Percentiles rank a stretch among this genome's conserved stretches.
Evolutionary conservation across 139 green algal species (phyloP).

Genomic region (Chlamydomonas applanata): DNA sequence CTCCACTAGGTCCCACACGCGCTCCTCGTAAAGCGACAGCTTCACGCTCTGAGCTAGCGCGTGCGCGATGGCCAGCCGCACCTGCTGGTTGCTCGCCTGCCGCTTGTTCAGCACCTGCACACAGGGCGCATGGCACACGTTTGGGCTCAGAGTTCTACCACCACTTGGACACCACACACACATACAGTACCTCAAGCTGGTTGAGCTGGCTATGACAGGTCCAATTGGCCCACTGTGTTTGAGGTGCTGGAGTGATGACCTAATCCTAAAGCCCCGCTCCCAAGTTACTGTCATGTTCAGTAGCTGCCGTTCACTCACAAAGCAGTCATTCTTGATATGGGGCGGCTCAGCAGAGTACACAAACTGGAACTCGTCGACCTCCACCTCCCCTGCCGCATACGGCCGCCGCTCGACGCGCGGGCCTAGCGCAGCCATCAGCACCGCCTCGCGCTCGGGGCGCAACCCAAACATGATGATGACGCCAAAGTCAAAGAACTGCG

Average conservation of each 20-base stretch:
- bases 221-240: too few species aligned
- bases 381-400: not conserved
- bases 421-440: not conserved
- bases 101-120: conserved; percentile 35
- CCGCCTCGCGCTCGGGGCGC: not conserved
- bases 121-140: too few species aligned
- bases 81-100: conserved; percentile 22
- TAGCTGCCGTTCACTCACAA: too few species aligned
- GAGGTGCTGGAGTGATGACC: too few species aligned
- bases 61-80: conserved; percentile 56
- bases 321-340: conserved; percentile 47
- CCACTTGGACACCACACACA: too few species aligned
- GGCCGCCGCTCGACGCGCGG: not conserved
- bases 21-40: conserved; percentile 78
- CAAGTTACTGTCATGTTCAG: too few species aligned
- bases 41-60: conserved; percentile 71
- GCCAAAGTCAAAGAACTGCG: not conserved
- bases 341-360: conserved; percentile 57
- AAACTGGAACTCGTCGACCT: conserved; percentile 53
- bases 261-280: too few species aligned
- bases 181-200: too few species aligned
- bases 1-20: conserved; percentile 45
- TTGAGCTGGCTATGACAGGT: too few species aligned
- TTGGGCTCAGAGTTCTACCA: too few species aligned
- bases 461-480: conserved; percentile 13